Base-by-base conservation (phyloP, 305 asterid genomes). In the Striga hermonthica region DNA sequence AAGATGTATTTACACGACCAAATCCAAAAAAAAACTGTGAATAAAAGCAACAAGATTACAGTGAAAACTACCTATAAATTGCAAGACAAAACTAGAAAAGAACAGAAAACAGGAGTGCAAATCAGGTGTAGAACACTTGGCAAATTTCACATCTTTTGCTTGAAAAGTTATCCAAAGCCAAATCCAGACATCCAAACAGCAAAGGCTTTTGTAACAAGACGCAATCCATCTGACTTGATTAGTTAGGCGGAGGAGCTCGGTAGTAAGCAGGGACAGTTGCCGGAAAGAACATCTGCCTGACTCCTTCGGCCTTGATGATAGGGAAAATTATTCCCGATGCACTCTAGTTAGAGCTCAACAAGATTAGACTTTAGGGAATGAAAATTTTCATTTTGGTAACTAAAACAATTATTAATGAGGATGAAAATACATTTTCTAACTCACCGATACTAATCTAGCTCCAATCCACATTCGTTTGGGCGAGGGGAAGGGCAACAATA, bases 241-340 rank as follows among this genome's bases (percentile, higher is more conserved):
- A 82, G 10, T 78, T 65, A 53, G 65, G 67, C 8, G 82, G 91
- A 71, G 96, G 95, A 71, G 84, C 85, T 72, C 96, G 75, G 72
- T 91, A 89, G 69, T 91, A 91, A 16, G 96, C 96, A 10, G 95
- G 92, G 56, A 88, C 86, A 0, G 96, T 89, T 2, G 90, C 92
- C 0, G 98, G 96, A 58, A 91, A 91, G 81, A 91, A 91, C 98
- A 91, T 89, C 78, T 91, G 98, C 71, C 95, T 79, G 7, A 85
- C 85, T 69, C 98, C 96, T 80, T 91, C 98, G 0, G 98, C 98
- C 83, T 79, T 91, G 59, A 91, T 86, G 61, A 91, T 89, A 1
- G 98, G 98, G 67, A 83, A 83, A 65, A 91, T 91, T 39, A 91
- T 89, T 37, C 86, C 90, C 2, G 96, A 86, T 5, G 97, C 96